Evolutionary conservation across 1,284 basidiomycete species (phyloP).

Genomic region (Uromyces viciae-fabae): DNA sequence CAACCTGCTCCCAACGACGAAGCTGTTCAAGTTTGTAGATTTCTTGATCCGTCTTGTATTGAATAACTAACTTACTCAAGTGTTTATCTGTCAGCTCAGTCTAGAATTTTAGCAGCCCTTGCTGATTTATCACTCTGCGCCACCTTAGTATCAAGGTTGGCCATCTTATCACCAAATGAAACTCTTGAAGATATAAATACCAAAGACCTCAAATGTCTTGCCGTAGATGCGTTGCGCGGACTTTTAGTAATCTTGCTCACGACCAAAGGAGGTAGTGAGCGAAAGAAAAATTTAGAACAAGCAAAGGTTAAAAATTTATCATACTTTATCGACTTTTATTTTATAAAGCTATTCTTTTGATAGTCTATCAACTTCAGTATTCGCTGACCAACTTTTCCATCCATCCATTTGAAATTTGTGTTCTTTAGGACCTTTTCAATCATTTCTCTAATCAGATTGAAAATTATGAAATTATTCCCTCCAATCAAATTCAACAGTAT

Average conservation of each 20-base stretch:
- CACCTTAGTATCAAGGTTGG: conserved; percentile 58
- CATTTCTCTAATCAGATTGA: conserved; percentile 63
- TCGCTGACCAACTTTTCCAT: neutral
- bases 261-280: conserved; percentile 62
- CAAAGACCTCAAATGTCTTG: conserved; percentile 71
- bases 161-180: conserved; percentile 82
- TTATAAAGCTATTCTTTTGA: conserved; percentile 36
- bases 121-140: conserved; percentile 48
- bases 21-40: conserved; percentile 12
- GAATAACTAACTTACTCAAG: neutral
- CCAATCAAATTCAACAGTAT: conserved; percentile 56
- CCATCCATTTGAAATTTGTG: neutral
- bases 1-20: conserved; percentile 33
- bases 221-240: conserved; percentile 68
- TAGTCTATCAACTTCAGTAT: neutral
- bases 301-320: conserved; percentile 61
- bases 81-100: conserved; percentile 21
- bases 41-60: neutral
- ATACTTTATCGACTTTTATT: neutral
- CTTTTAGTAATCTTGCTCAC: conserved; percentile 69
- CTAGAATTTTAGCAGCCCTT: conserved; percentile 42
- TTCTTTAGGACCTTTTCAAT: conserved; percentile 62
- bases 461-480: conserved; percentile 64
- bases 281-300: conserved; percentile 62
- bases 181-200: conserved; percentile 77